Evolutionary conservation across 1,284 basidiomycete species (phyloP), one percentile per base, ranked within the genome.

Genomic region (Papiliotrema fonsecae): DNA sequence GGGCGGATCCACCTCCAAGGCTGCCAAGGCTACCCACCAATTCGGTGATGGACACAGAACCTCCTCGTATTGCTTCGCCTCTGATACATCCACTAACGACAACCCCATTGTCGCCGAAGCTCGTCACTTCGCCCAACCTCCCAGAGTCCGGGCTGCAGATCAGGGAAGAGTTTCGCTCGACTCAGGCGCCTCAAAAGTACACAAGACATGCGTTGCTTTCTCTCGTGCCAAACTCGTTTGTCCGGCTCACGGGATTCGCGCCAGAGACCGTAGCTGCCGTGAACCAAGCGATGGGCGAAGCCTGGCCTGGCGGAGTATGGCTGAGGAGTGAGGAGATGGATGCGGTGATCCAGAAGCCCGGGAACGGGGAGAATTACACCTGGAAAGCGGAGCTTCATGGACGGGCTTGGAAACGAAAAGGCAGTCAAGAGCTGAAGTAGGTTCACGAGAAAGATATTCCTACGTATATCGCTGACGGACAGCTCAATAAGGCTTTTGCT

Each of bases 351-450:
- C 34, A 38, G 28, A 37, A 25, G 9, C n/a, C 43, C 6, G 32
- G 19, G 14, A 38, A 38, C 25, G 39, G 14, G 24, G 52, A 47
- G 14, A 38, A 46, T 1, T 36, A 42, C n/a, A 60, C 51, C 9
- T 72, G 64, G 60, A 57, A 47, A 19, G 56, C 61, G 4, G 55
- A 62, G 32, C 53, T 72, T 14, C 50, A 50, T 6, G 68, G 65
- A 2, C 55, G 58, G 18, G 62, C 58, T 2, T 72, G 70, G 70
- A 65, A 62, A 19, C 35, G 58, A 27, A 66, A 66, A 27, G 67
- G 70, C 2, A 58, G 50, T 27, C 55, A 66, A 40, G 70, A 72
- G 51, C 53, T 70, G 0, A 64, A 66, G 68, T 70, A 40, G 50
- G 70, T 65, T 4, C 4, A 19, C 30, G 7, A n/a, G n/a, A n/a